Evolutionary conservation across 352 stramenopile genomes (phyloP), one percentile per base, ranked within the genome.

Genomic region (Globisporangium cylindrosporum): DNA sequence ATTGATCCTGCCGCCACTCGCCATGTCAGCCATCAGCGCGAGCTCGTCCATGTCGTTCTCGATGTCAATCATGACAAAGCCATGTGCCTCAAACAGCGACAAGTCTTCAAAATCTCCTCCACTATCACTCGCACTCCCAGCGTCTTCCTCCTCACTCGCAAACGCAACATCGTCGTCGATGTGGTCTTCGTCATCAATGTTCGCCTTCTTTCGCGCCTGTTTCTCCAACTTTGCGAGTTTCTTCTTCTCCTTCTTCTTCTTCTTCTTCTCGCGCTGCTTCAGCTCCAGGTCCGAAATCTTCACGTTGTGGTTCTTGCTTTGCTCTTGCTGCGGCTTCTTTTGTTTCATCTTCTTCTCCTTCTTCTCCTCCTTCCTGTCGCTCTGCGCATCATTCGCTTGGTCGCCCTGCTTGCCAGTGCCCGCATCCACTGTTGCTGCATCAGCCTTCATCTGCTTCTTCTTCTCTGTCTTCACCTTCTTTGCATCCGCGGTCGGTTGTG

Each of bases 11-110:
- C 60, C 54, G 7, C 46, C 73, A 5, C 70, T 70, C 64, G 78
- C 73, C 43, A 68, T 62, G 27, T 72, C 74, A 4, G 73, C 76
- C 29, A 74, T 68, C 3, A 83, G 61, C 24, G 65, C 74, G 41
- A 83, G 38, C 43, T 86, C 71, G 48, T 86, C 79, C 58, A 82
- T 41, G 22, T 83, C 77, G n/a, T 59, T 74, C 61, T 79, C 73
- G 4, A 82, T 27, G 56, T 84, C 73, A 10, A 84, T 57, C 51
- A 87, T 49, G 5, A 84, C 73, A 65, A 84, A 87, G 14, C 72
- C 70, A 18, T 71, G 64, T 5, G 67, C 72, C 20, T 69, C 70
- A 18, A 75, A 76, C 10, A 67, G 67, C 34, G 78, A 74, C 0
- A 75, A 43, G 34, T 53, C 57, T 10, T 53, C 34, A 38, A 41